Percentiles rank a stretch among this genome's conserved stretches.
phyloP scores from a whole-genome alignment of 23 red algal species.

The Agarophyton chilense region DNA sequence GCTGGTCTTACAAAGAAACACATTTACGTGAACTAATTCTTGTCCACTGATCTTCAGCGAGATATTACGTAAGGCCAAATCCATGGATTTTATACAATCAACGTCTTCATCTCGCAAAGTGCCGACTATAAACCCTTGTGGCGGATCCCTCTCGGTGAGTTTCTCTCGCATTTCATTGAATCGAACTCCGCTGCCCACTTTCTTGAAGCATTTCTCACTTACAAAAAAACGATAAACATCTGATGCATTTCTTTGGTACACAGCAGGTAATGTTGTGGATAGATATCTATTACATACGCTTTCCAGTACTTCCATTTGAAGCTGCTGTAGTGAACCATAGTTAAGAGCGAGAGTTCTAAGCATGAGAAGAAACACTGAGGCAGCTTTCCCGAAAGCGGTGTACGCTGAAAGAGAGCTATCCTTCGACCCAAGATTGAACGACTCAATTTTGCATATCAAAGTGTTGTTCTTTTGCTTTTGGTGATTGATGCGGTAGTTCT shows the following conservation, averaged over 20 bases:
- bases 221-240: constrained; percentile 19
- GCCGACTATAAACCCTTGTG: background rate
- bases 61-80: constrained; percentile 30
- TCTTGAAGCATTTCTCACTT: background rate
- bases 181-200: background rate
- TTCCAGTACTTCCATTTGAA: constrained; percentile 5
- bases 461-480: background rate
- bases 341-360: constrained; percentile 18
- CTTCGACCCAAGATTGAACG: constrained; percentile 16
- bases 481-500: background rate
- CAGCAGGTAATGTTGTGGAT: background rate
- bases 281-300: background rate
- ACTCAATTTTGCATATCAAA: constrained; percentile 19
- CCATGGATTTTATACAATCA: background rate
- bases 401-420: constrained; percentile 16
- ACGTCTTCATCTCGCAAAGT: background rate
- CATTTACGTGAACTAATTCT: constrained; percentile 27
- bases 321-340: background rate
- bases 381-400: constrained; percentile 17
- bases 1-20: constrained; percentile 43
- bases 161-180: background rate
- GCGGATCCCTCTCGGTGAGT: background rate
- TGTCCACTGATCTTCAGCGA: constrained; percentile 29
- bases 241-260: background rate
- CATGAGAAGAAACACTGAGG: constrained; percentile 54